A percentile compares a stretch with the other conserved stretches of the same genome.
Conservation (phyloP, 305 asterid species). For the Plantago coronopus region DNA sequence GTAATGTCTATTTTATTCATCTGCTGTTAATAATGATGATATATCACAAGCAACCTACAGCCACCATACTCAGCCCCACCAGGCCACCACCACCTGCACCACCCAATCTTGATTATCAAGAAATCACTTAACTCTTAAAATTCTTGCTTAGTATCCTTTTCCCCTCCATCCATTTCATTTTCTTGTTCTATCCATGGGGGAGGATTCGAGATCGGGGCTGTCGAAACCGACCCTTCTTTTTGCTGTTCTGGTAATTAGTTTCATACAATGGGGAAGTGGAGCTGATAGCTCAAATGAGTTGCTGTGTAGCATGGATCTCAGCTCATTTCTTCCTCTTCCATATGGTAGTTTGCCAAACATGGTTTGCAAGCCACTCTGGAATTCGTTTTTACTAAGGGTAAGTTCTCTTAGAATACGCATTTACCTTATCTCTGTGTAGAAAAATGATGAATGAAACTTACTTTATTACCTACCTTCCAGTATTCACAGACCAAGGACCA, state of each 20-base stretch:
- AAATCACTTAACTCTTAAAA: constrained; percentile 19
- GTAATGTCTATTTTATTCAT: constrained; percentile 18
- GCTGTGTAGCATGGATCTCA: constrained; percentile 56
- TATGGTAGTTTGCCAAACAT: constrained; percentile 55
- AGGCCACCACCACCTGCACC: constrained; percentile 55
- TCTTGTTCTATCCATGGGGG: constrained; percentile 37
- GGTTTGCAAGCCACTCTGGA: constrained; percentile 88
- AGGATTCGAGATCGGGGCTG: constrained; percentile 24
- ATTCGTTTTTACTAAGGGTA: constrained; percentile 72
- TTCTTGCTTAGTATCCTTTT: constrained; percentile 24
- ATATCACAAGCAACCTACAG: constrained; percentile 67
- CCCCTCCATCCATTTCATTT: constrained; percentile 20
- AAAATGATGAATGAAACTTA: neutral
- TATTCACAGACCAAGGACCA: constrained; percentile 63
- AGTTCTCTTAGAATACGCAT: constrained; percentile 14
- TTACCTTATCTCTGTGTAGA: neutral
- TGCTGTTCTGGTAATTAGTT: constrained; percentile 23
- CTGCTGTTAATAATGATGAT: constrained; percentile 38
- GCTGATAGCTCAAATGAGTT: constrained; percentile 22
- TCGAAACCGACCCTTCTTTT: constrained; percentile 17
- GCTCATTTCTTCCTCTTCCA: constrained; percentile 75
- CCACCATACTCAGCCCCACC: constrained; percentile 65
- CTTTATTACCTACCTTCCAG: constrained; percentile 32
- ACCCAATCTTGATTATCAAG: constrained; percentile 32
- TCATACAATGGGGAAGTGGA: constrained; percentile 25